Conservation (phyloP, 306 rosid species). For the Macrotyloma uniflorum region DNA sequence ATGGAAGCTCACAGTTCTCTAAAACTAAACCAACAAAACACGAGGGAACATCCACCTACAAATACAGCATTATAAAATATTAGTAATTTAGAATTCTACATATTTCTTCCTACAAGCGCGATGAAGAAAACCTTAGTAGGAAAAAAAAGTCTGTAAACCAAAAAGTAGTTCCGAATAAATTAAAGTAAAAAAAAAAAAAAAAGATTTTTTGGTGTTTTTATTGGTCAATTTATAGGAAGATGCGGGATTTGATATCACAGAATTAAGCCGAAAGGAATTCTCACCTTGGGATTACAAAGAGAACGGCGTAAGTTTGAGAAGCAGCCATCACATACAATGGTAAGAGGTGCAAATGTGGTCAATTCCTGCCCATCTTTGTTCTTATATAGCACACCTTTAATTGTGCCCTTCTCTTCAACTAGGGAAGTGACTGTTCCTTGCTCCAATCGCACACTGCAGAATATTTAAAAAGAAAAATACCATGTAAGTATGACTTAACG, state of each 20-base stretch:
- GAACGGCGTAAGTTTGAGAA: constrained; percentile 97
- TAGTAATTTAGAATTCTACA: constrained; percentile 14
- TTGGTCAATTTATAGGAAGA: constrained; percentile 1
- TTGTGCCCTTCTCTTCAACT: constrained; percentile 81
- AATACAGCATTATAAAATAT: constrained; percentile 31
- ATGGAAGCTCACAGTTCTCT: constrained; percentile 91
- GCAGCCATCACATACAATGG: constrained; percentile 97
- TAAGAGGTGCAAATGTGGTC: constrained; percentile 80
- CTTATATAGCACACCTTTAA: constrained; percentile 92
- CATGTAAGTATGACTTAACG: constrained; percentile 9
- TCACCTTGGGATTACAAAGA: constrained; percentile 89
- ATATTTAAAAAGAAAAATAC: constrained; percentile 10
- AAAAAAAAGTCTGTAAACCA: constrained; percentile 3
- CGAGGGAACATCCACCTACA: constrained; percentile 93
- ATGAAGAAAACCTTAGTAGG: neutral
- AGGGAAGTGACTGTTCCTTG: constrained; percentile 95
- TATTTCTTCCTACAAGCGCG: constrained; percentile 11
- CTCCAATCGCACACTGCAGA: constrained; percentile 71
- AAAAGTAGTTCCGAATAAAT: neutral
- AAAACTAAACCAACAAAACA: constrained; percentile 87
- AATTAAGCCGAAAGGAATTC: constrained; percentile 34
- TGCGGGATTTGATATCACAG: constrained; percentile 4
- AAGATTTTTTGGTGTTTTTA: neutral
- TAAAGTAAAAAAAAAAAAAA: too few relatives aligned
- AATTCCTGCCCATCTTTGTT: constrained; percentile 71